Evolutionary conservation across 257 asterid genomes (phyloP), one percentile per base, ranked within the genome.

Genomic region (Nicotiana knightiana): DNA sequence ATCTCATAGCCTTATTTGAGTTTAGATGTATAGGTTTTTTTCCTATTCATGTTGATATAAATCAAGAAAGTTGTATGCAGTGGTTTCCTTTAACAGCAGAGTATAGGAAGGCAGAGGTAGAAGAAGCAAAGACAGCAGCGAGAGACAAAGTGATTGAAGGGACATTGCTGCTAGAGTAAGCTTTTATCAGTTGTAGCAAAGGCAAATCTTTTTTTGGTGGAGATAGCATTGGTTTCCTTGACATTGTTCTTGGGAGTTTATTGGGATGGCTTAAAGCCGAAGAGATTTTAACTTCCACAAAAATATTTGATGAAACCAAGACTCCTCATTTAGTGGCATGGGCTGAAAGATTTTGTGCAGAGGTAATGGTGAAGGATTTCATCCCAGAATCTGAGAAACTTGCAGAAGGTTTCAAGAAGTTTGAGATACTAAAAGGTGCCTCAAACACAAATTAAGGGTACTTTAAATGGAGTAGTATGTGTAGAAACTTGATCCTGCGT

Each of bases 191-290:
- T 3, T 61, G 81, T 10, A 85, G 90, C 76, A 85, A 86, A 73
- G 92, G 89, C 17, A 85, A 85, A 43, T 65, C 79, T 1, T 91
- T 82, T 63, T 91, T 89, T 62, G 90, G 95, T 32, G 95, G 93
- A 77, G 89, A 87, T 1, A 83, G 4, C 15, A 68, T 90, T 18
- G 95, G 91, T 15, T 87, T 70, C 67, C 61, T 90, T 2, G 93
- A 91, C 78, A 86, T 91, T 43, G 88, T 82, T 5, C 82, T 90
- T 26, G 95, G 95, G 3, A 62, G 86, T 79, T 77, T 63, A 55
- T 53, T 88, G 80, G 85, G 81, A 51, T 86, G 93, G 90, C 37
- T 86, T 15, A 86, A 71, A 82, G 90, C 83, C 17, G 64, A 63
- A 1, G 90, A 88, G 81, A 63, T 13, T 28, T 9, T 86, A 15